Evolutionary conservation across 257 asterid genomes (phyloP), one percentile per base, ranked within the genome.

Genomic region (Lithospermum erythrorhizon): DNA sequence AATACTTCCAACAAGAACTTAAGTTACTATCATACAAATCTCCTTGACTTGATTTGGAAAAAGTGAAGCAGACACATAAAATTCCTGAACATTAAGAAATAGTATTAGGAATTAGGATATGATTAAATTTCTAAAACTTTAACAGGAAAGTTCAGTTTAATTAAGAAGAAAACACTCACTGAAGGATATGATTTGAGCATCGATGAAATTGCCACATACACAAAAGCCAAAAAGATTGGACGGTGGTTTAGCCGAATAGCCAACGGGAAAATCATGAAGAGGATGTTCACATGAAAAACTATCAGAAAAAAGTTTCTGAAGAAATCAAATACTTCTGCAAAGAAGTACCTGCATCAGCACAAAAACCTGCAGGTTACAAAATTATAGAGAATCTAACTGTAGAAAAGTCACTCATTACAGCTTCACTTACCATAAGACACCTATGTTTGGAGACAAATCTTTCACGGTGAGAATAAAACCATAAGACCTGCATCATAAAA

Each of bases 111-210:
- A 10, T 37, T 11, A 15, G 48, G 9, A 37, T 15, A 11, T 8
- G 48, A 37, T 10, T 9, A 3, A 10, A 37, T 37, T 37, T 37
- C 16, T 9, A 10, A 15, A 37, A 11, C 48, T 37, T 30, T 37
- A n/a, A 37, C 9, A 37, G 3, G 48, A 37, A 10, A 37, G 48
- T 37, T 4, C 15, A 37, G 48, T 0, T 9, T 11, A 9, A 37
- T 37, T 37, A 37, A 37, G 48, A 37, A 37, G 49, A 53, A 74
- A 61, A 67, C 64, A 73, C 98, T 91, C 78, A 88, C 98, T 41
- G 98, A 93, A 80, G 98, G 97, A 78, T 93, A 93, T 57, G 98
- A 89, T 68, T 93, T 93, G 54, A 93, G 94, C 82, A 93, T 77
- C 53, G 98, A 77, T 30, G 89, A 84, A 77, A 93, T 79, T 64